Percentiles rank a stretch among this genome's conserved stretches.
These are phyloP conservation scores for Phytophthora meadii DNA, from an alignment of 352 stramenopile genomes.

Conservation along the genomic window DNA sequence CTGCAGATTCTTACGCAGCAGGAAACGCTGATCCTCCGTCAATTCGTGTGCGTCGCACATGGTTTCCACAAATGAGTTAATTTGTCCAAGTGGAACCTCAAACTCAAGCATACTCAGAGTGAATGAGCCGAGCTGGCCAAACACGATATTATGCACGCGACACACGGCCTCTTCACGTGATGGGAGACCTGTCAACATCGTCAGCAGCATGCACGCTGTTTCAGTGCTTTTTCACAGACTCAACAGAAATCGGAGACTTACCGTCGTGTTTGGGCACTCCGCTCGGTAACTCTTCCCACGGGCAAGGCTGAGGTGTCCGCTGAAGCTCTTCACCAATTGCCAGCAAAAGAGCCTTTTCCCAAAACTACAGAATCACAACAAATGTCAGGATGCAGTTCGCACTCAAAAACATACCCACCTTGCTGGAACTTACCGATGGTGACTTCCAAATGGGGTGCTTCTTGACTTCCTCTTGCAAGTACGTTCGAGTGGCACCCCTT, in stretches of 20 bases:
- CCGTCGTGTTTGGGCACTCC: conserved; percentile 55
- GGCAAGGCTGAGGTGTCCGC: conserved; percentile 72
- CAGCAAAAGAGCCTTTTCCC: conserved; percentile 85
- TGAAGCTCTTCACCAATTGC: conserved; percentile 86
- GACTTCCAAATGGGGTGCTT: conserved; percentile 88
- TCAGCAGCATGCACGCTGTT: conserved; percentile 9
- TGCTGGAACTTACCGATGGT: conserved; percentile 48
- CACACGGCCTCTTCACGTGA: conserved; percentile 84
- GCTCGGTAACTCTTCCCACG: conserved; percentile 83
- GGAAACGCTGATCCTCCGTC: conserved; percentile 85
- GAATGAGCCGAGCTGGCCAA: conserved; percentile 85
- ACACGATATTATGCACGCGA: conserved; percentile 90
- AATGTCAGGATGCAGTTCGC: too few relatives aligned
- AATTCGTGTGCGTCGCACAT: conserved; percentile 89
- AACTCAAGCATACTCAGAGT: conserved; percentile 91
- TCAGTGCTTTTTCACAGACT: neutral
- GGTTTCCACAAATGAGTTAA: conserved; percentile 88
- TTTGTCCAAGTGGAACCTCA: conserved; percentile 77
- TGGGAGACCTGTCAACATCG: conserved; percentile 41
- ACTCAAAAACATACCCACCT: neutral
- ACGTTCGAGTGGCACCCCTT: conserved; percentile 66
- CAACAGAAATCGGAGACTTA: conserved; percentile 20
- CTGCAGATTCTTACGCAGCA: conserved; percentile 81
- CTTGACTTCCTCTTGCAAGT: conserved; percentile 87
- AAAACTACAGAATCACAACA: conserved; percentile 53